Conservation (phyloP, 2,329 filamentous ascomycete genomes). For the Gyromitra esculenta region DNA sequence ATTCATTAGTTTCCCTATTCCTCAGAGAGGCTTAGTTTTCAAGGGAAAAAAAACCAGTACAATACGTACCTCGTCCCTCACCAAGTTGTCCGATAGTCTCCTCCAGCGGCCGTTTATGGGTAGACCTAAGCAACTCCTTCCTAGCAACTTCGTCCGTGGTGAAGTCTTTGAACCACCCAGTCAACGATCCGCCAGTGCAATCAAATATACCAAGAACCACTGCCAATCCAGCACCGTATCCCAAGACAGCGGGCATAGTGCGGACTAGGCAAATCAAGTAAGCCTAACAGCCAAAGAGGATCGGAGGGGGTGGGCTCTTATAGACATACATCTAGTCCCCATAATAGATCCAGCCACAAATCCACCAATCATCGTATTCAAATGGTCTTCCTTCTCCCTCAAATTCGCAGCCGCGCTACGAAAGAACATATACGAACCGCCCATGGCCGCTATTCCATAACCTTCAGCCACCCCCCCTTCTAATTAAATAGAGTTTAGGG, state of each 20-base stretch:
- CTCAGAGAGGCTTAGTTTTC: neutral
- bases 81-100: slow-evolving; percentile 84
- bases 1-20: slow-evolving; percentile 38
- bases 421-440: slow-evolving; percentile 80
- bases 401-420: slow-evolving; percentile 82
- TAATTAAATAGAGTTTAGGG: neutral
- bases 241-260: slow-evolving; percentile 75
- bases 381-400: slow-evolving; percentile 81
- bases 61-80: slow-evolving; percentile 80
- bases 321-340: slow-evolving; percentile 74
- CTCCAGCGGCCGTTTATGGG: slow-evolving; percentile 76
- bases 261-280: slow-evolving; percentile 63
- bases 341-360: slow-evolving; percentile 78
- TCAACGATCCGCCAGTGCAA: slow-evolving; percentile 72
- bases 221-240: slow-evolving; percentile 71
- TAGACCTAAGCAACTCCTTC: slow-evolving; percentile 78
- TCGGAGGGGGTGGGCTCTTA: neutral
- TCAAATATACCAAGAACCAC: slow-evolving; percentile 71
- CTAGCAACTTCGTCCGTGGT: slow-evolving; percentile 73
- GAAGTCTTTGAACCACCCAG: slow-evolving; percentile 68
- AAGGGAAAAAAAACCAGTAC: slow-evolving; percentile 32
- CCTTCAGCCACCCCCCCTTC: slow-evolving; percentile 39
- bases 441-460: slow-evolving; percentile 71
- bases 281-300: too few species aligned
- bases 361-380: slow-evolving; percentile 78